Evolutionary conservation across 2,329 filamentous ascomycete genomes (phyloP).

Genomic region (Botrytis deweyae): DNA sequence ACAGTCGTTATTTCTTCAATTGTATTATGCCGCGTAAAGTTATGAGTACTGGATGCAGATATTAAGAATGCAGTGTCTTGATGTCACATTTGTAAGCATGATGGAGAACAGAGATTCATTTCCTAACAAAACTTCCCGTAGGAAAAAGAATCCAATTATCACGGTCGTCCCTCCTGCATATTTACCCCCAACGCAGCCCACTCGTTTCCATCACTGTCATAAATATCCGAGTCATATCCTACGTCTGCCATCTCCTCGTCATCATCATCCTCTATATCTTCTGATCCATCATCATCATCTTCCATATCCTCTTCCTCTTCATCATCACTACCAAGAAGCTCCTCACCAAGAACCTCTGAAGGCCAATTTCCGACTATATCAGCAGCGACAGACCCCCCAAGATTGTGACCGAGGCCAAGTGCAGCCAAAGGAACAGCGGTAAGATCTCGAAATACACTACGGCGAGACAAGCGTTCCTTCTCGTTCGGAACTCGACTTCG

Average conservation of each 20-base stretch:
- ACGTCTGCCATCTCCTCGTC: not conserved
- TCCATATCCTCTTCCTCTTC: not conserved
- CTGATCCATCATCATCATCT: not conserved
- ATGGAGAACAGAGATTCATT: not conserved
- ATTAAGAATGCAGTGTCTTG: not conserved
- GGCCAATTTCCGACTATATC: not conserved
- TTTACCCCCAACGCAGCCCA: not conserved
- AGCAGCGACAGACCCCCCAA: not conserved
- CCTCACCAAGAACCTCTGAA: not conserved
- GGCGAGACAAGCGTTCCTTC: not conserved
- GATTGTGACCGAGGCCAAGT: not conserved
- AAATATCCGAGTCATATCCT: accelerated
- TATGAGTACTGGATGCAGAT: not conserved
- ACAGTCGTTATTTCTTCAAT: not conserved
- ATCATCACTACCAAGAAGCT: not conserved
- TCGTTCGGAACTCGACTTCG: not conserved
- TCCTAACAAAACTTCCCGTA: not conserved
- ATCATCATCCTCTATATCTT: not conserved
- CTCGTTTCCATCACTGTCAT: conserved; percentile 26
- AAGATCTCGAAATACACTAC: not conserved
- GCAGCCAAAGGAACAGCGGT: not conserved
- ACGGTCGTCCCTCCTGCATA: not conserved
- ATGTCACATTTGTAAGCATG: not conserved
- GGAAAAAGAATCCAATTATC: not conserved
- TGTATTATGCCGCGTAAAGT: not conserved